Percentiles rank a stretch among this genome's conserved stretches.
These are phyloP conservation scores for Phaffia tasmanica DNA, from an alignment of 768 basidiomycete species.

Conservation along the genomic window DNA sequence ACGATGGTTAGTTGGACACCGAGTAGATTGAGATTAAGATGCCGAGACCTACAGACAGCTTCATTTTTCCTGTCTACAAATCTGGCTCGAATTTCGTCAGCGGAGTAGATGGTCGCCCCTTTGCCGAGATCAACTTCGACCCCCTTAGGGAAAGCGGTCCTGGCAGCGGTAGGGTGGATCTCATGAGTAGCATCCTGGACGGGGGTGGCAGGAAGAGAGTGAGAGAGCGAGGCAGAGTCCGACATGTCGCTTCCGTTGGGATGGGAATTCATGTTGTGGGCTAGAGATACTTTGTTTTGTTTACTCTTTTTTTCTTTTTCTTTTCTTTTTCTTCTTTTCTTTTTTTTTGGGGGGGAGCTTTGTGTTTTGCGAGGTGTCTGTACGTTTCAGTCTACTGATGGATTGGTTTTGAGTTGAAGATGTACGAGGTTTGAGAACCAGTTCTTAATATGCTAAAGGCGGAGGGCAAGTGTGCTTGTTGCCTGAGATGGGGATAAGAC, in stretches of 20 bases:
- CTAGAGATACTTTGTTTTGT: no score
- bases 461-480: no score
- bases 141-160: conserved; percentile 52
- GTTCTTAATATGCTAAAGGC: no score
- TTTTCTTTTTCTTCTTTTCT: no score
- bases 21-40: background rate
- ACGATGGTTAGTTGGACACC: background rate
- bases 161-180: conserved; percentile 74
- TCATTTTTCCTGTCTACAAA: conserved; percentile 65
- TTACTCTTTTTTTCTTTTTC: no score
- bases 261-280: background rate
- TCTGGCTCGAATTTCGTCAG: conserved; percentile 70
- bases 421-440: no score
- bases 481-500: no score
- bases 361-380: no score
- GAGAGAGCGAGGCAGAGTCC: conserved; percentile 30
- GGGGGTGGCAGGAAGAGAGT: conserved; percentile 13
- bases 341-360: no score
- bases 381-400: no score
- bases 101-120: conserved; percentile 66
- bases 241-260: conserved; percentile 24
- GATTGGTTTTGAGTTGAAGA: no score
- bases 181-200: conserved; percentile 37
- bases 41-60: conserved; percentile 20
- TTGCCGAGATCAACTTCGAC: conserved; percentile 58